Percentiles rank a stretch among this genome's conserved stretches.
phyloP scores from a whole-genome alignment of 2,329 filamentous ascomycete genomes.

The Septoria linicola region DNA sequence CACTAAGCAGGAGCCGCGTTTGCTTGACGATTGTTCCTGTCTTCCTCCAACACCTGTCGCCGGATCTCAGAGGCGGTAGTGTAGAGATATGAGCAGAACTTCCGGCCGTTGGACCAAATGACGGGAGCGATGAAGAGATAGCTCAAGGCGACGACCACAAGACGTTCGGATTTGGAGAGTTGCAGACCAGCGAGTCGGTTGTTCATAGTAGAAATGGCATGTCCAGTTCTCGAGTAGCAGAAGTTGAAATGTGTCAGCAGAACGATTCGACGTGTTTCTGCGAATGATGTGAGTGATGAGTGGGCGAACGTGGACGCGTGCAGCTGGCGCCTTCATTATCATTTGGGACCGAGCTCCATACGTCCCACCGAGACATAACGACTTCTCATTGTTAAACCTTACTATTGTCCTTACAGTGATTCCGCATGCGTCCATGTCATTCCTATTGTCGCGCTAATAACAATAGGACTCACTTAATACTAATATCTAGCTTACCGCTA shows the following conservation, averaged over 20 bases:
- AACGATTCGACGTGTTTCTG: conserved; percentile 5
- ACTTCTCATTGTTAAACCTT: too few species aligned
- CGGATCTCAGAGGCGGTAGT: conserved; percentile 21
- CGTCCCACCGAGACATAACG: too few species aligned
- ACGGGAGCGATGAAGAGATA: conserved; percentile 37
- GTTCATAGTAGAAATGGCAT: background rate
- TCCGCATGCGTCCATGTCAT: too few species aligned
- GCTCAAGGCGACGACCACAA: conserved; percentile 36
- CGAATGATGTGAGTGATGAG: background rate
- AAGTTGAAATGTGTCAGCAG: conserved; percentile 2
- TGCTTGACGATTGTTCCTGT: conserved; percentile 12
- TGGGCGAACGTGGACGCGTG: background rate
- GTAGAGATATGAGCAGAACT: conserved; percentile 29
- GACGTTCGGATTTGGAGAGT: conserved; percentile 37
- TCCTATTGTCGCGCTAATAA: too few species aligned
- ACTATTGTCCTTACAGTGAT: too few species aligned
- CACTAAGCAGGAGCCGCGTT: conserved; percentile 8
- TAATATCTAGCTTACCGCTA: too few species aligned
- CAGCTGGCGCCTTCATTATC: background rate
- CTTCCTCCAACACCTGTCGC: conserved; percentile 26
- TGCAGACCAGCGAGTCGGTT: conserved; percentile 33
- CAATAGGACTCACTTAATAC: too few species aligned
- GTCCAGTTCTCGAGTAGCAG: background rate
- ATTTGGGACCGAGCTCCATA: too few species aligned
- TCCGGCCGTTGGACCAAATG: conserved; percentile 31